A percentile compares a stretch with the other conserved stretches of the same genome.
Evolutionary conservation across 169 alveolate species (phyloP).

Genomic region (Blepharisma undulans): DNA sequence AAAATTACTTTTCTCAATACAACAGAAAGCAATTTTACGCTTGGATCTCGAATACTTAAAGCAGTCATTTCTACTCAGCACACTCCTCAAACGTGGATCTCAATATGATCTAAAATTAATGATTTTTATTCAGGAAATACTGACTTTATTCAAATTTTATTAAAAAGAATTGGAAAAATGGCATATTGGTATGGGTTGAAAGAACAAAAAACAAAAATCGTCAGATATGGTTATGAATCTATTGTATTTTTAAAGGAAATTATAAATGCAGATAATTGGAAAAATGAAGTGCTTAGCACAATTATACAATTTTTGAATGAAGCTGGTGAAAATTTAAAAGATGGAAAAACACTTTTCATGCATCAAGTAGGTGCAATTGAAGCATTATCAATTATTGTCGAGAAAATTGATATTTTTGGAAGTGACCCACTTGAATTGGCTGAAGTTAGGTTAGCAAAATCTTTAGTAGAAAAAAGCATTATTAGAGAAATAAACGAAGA

Average conservation of each 20-base stretch:
- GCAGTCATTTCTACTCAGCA: not conserved
- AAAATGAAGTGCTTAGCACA: not conserved
- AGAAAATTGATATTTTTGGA: not conserved
- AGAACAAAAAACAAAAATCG: not conserved
- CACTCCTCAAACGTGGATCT: not conserved
- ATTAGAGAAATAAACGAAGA: not conserved
- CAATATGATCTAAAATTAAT: not conserved
- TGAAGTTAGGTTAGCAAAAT: not conserved
- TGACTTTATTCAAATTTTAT: not conserved
- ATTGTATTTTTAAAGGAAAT: not conserved
- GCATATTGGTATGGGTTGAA: not conserved
- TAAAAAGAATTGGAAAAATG: not conserved
- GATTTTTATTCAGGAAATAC: not conserved
- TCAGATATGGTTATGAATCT: not conserved
- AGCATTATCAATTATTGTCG: not conserved
- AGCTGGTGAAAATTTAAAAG: not conserved
- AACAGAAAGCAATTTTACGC: not conserved
- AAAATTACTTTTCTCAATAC: not conserved
- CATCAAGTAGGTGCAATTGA: not conserved
- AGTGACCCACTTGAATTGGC: not conserved
- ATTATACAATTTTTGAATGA: not conserved
- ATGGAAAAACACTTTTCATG: not conserved
- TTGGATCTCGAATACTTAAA: not conserved
- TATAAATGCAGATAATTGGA: not conserved
- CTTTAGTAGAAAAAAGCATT: not conserved